Evolutionary conservation across 257 asterid genomes (phyloP).

Genomic region (Solanum piurae): DNA sequence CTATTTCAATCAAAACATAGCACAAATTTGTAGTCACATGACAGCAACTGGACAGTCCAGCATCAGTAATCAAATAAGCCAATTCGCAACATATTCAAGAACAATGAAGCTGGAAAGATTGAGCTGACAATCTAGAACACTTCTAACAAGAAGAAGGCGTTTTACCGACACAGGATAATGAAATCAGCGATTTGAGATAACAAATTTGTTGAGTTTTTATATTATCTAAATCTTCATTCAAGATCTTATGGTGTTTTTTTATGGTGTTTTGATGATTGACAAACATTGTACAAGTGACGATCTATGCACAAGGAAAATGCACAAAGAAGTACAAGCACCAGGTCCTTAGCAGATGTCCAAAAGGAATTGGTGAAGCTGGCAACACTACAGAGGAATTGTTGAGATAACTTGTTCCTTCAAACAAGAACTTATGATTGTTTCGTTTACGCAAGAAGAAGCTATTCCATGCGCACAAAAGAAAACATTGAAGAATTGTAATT

Average conservation of each 20-base stretch:
- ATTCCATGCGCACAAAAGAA: neutral
- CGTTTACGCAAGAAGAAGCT: neutral
- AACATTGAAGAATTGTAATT: neutral
- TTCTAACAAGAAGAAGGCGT: slow-evolving; percentile 53
- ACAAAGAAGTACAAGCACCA: neutral
- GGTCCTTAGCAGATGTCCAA: neutral
- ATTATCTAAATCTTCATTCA: neutral
- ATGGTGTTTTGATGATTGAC: neutral
- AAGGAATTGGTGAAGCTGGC: neutral
- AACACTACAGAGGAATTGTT: neutral
- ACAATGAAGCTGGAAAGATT: slow-evolving; percentile 49
- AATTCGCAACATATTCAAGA: slow-evolving; percentile 64
- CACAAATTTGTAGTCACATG: neutral
- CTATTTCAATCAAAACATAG: neutral
- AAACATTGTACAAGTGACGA: neutral
- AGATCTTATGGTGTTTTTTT: neutral
- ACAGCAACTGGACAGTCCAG: neutral
- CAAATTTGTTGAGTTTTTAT: neutral
- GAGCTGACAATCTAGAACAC: slow-evolving; percentile 38
- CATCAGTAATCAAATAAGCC: neutral
- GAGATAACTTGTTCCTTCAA: neutral
- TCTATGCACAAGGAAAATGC: neutral
- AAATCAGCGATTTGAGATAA: slow-evolving; percentile 29
- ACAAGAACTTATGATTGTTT: neutral
- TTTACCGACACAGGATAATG: slow-evolving; percentile 49